These are phyloP conservation scores for Atalantia buxifolia DNA, from an alignment of 345 rosid species.

Conservation along the genomic window DNA sequence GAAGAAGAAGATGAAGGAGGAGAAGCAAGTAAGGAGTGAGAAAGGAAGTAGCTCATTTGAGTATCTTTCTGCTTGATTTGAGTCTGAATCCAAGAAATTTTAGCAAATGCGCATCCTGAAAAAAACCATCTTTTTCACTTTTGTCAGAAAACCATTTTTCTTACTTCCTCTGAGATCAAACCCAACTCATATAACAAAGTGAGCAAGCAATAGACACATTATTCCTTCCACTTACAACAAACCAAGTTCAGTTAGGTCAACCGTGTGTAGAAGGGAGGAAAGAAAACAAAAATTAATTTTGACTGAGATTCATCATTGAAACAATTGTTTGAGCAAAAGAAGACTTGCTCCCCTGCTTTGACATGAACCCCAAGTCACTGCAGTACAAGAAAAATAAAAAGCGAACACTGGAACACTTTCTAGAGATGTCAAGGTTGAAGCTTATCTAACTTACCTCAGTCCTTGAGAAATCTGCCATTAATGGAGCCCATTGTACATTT, in stretches of 20 bases:
- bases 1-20: constrained; percentile 32
- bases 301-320: constrained; percentile 24
- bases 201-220: constrained; percentile 31
- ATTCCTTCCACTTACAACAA: constrained; percentile 28
- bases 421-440: constrained; percentile 24
- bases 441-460: constrained; percentile 38
- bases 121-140: constrained; percentile 19
- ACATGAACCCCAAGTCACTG: constrained; percentile 5
- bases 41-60: constrained; percentile 15
- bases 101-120: constrained; percentile 30
- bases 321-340: constrained; percentile 33
- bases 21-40: constrained; percentile 29
- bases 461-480: constrained; percentile 23
- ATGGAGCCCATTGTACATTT: constrained; percentile 26
- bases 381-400: constrained; percentile 16
- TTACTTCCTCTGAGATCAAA: constrained; percentile 22
- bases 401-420: constrained; percentile 12
- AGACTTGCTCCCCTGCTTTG: constrained; percentile 21
- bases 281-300: constrained; percentile 15
- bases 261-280: background rate
- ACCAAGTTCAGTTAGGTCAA: constrained; percentile 24
- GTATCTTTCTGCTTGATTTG: constrained; percentile 26
- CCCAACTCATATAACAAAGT: constrained; percentile 19
- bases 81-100: constrained; percentile 40
- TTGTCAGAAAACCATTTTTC: constrained; percentile 2